Base-by-base conservation (phyloP, 495 filamentous ascomycete species). In the Articulospora tetracladia region DNA sequence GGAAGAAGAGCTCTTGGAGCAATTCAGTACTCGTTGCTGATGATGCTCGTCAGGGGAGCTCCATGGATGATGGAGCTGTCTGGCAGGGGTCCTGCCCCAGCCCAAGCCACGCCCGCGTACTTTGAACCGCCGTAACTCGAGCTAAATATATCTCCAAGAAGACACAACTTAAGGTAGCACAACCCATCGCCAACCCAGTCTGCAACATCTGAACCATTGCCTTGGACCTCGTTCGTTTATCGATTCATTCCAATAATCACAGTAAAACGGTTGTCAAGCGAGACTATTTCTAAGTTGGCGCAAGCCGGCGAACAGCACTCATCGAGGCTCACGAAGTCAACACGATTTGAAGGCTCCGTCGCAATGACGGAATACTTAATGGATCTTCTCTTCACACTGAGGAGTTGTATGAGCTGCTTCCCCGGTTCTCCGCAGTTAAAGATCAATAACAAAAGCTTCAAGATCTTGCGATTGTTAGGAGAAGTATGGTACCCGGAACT, bases 371-470 rank as follows among this genome's bases (percentile, higher is more conserved):
- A 94, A 70, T 86, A 92, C 69, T 81, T 97, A 52, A 85, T 92
- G 62, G 94, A 98, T 72, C 77, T 95, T 19, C 74, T 97, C 57
- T 96, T 92, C 72, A 93, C 91, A 56, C 82, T 98, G 56, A 91
- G 90, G 56, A 92, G 89, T 74, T 98, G 93, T 80, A 84, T 97
- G 76, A 90, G 85, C 76, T 98, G 95, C 74, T 97, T 97, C 69
- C 93, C 95, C 19, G 87, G 89, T 65, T 91, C 91, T 49, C 94
- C 94, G 56, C 90, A 93, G 65, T 79, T 98, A 58, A 94, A 93
- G 70, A 96, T 98, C 78, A 97, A 98, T 75, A 90, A 82, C 66
- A 87, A 91, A 52, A 92, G 85, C 73, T 97, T 97, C 81, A 97
- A 97, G 81, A 91, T 98, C 71, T 78, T 96, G 60, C 86, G 93